Evolutionary conservation across 2,329 filamentous ascomycete species (phyloP).

Genomic region (Chaetothyriales sp.): DNA sequence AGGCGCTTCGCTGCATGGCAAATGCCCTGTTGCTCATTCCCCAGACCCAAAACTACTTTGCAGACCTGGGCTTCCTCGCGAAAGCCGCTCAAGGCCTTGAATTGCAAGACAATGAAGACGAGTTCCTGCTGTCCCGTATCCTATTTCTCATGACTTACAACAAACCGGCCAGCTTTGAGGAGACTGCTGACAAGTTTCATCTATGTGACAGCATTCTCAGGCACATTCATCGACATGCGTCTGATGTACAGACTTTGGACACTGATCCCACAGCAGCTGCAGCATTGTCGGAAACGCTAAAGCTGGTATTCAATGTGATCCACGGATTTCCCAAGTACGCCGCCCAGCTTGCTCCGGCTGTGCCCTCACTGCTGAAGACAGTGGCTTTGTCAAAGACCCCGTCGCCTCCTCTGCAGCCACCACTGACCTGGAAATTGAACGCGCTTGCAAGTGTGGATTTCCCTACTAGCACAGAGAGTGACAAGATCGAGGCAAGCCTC

Average conservation of each 20-base stretch:
- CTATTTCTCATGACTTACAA: slow-evolving; percentile 69
- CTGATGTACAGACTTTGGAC: slow-evolving; percentile 26
- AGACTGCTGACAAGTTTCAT: slow-evolving; percentile 49
- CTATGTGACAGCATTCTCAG: slow-evolving; percentile 53
- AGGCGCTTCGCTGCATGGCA: slow-evolving; percentile 67
- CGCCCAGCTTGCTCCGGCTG: slow-evolving; percentile 48
- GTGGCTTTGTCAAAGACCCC: slow-evolving; percentile 46
- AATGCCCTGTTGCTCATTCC: slow-evolving; percentile 64
- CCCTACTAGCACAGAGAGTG: slow-evolving; percentile 19
- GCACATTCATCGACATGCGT: slow-evolving; percentile 57
- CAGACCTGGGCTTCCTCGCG: slow-evolving; percentile 51
- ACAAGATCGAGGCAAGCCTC: slow-evolving; percentile 34
- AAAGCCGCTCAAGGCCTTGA: slow-evolving; percentile 57
- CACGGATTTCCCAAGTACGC: slow-evolving; percentile 53
- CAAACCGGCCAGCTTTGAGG: slow-evolving; percentile 50
- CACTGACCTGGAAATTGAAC: slow-evolving; percentile 60
- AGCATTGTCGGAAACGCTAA: slow-evolving; percentile 70
- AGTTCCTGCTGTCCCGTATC: slow-evolving; percentile 69
- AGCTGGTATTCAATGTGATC: slow-evolving; percentile 77
- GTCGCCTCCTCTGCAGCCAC: slow-evolving; percentile 54
- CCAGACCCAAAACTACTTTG: slow-evolving; percentile 54
- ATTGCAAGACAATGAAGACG: slow-evolving; percentile 62
- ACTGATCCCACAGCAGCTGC: slow-evolving; percentile 28
- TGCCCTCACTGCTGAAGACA: slow-evolving; percentile 56
- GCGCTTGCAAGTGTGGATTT: slow-evolving; percentile 62